Percentiles rank a stretch among this genome's conserved stretches.
These are phyloP conservation scores for Strombidium stylifer DNA, from an alignment of 73 alveolate species.

Conservation along the genomic window DNA sequence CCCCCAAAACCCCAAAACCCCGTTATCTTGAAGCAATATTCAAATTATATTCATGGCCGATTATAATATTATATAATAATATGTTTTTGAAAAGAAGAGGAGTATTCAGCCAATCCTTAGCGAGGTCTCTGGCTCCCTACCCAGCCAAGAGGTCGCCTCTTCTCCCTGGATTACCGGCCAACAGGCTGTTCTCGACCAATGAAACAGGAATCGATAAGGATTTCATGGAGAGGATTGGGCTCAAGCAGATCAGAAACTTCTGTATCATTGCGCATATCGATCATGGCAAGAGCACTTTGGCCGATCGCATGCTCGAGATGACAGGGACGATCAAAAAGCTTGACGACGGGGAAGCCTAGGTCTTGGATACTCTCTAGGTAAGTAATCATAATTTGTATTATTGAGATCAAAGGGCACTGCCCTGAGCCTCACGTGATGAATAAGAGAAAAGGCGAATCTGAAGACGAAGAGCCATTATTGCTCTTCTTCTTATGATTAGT, in stretches of 20 bases:
- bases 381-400: neutral
- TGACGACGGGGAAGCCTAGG: slow-evolving; percentile 36
- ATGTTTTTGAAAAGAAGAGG: neutral
- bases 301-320: slow-evolving; percentile 74
- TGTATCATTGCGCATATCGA: slow-evolving; percentile 94
- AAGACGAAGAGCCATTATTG: too few relatives aligned
- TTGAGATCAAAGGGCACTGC: neutral
- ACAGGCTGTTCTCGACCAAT: neutral
- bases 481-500: too few relatives aligned
- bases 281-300: slow-evolving; percentile 89
- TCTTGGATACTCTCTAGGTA: slow-evolving; percentile 59
- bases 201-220: slow-evolving; percentile 1
- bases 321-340: slow-evolving; percentile 45
- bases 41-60: too few relatives aligned
- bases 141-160: neutral
- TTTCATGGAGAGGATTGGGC: slow-evolving; percentile 6
- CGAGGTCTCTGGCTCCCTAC: neutral
- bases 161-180: too few relatives aligned
- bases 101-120: neutral
- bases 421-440: neutral
- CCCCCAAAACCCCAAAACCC: too few relatives aligned
- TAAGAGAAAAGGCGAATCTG: slow-evolving; percentile 20
- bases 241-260: slow-evolving; percentile 55
- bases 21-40: too few relatives aligned
- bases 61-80: neutral